Conservation (phyloP, 2,329 filamentous ascomycete species). For the Pseudogymnoascus sp. region DNA sequence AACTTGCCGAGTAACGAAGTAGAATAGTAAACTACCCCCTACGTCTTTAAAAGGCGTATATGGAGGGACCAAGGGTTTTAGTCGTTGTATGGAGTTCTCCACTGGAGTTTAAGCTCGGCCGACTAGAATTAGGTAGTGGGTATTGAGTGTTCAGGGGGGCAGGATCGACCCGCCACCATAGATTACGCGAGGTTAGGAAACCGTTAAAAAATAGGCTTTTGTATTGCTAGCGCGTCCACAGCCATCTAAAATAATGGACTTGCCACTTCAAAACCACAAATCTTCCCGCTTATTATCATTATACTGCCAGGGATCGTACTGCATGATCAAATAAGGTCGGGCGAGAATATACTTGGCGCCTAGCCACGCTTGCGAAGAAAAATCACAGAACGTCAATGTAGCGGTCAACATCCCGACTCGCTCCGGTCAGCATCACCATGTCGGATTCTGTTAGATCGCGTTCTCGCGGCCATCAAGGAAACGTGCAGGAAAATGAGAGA, state of each 20-base stretch:
- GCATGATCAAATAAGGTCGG: not conserved
- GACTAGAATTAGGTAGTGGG: no score
- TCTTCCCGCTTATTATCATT: not conserved
- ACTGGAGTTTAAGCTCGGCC: no score
- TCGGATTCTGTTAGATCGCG: not conserved
- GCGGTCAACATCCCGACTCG: not conserved
- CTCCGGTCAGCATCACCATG: not conserved
- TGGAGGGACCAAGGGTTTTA: no score
- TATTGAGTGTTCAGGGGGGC: no score
- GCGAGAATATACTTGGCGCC: not conserved
- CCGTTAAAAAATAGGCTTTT: not conserved
- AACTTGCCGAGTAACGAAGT: no score
- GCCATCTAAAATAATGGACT: not conserved
- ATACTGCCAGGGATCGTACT: not conserved
- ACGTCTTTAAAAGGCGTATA: no score
- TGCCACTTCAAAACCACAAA: not conserved
- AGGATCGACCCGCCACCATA: not conserved
- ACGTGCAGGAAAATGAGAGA: not conserved
- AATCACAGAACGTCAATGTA: not conserved
- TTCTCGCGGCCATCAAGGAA: not conserved
- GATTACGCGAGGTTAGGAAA: conserved; percentile 1
- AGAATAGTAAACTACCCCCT: no score
- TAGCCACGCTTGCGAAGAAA: not conserved
- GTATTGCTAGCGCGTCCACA: not conserved
- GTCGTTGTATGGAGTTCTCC: no score